Base-by-base conservation (phyloP, 805 yeast genomes). In the Lachancea cidri region DNA sequence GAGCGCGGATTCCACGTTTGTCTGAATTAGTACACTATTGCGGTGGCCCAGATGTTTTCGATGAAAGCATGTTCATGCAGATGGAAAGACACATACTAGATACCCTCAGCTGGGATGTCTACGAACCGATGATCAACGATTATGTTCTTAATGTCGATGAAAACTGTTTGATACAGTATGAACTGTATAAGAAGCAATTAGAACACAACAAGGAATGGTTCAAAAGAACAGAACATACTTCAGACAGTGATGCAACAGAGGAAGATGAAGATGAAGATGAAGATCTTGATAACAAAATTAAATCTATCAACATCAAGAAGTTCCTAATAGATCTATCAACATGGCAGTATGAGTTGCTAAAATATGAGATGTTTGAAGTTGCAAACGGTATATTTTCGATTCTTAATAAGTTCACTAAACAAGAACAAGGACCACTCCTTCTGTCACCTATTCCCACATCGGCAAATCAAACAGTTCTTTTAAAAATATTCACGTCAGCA, bases 31-130 rank as follows among this genome's bases (percentile, higher is more conserved):
- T 83, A 43, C 77, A 73, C 52, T 68, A 85, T 49, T 85, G 95
- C 65, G 85, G 86, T 35, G 72, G 74, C 35, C 62, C 71, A 43
- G 73, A 78, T 52, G 72, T 72, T 42, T 81, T 81, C 54, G 77
- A 76, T 46, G 78, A 72, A 49, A 71, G 73, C 14, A 71, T 78
- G 75, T 79, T 77, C 52, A 64, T 72, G 39, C 89, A 83, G 62
- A 85, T 83, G 91, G 94, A 84, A 62, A 68, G 76, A 52, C 91
- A 84, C 55, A 78, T 82, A 43, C 68, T 81, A 57, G 71, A 74
- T 48, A 84, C 84, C 4, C 72, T 88, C 54, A 81, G 76, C 48
- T 86, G 86, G 95, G 70, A 70, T 27, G 66, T 86, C 39, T 74
- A 74, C 35, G 86, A 79, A 48, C 86, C 94, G 2, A 72, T 74